A percentile compares a stretch with the other conserved stretches of the same genome.
phyloP scores from a whole-genome alignment of 2,329 filamentous ascomycete genomes.

The Neonectria ditissima region DNA sequence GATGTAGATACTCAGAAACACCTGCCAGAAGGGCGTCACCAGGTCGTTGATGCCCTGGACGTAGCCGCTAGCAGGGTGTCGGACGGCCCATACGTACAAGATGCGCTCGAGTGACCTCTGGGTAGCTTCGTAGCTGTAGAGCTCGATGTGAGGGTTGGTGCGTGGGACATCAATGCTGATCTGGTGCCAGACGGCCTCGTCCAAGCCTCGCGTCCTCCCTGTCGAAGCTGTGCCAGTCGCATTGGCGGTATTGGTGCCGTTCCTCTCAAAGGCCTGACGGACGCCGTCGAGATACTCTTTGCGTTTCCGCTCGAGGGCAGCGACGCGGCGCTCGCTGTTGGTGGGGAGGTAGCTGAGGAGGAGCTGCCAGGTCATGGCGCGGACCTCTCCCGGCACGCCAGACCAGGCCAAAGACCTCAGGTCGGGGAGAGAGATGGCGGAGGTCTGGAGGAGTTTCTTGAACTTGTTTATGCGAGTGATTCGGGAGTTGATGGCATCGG shows the following conservation, averaged over 20 bases:
- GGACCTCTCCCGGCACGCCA: constrained; percentile 92
- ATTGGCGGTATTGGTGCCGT: constrained; percentile 60
- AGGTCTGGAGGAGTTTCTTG: constrained; percentile 93
- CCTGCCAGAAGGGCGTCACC: constrained; percentile 97
- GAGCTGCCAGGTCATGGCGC: constrained; percentile 99
- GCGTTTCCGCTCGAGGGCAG: constrained; percentile 91
- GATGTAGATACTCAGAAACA: constrained; percentile 94
- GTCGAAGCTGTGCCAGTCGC: constrained; percentile 57
- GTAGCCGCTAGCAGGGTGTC: constrained; percentile 96
- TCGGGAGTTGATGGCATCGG: constrained; percentile 85
- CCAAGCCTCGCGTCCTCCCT: constrained; percentile 74
- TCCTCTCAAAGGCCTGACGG: constrained; percentile 75
- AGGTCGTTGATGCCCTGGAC: constrained; percentile 99
- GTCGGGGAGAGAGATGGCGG: constrained; percentile 86
- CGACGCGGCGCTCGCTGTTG: constrained; percentile 92
- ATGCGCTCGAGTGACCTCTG: constrained; percentile 95
- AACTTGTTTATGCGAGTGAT: constrained; percentile 98
- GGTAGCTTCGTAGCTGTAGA: constrained; percentile 96
- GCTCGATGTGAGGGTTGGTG: constrained; percentile 93
- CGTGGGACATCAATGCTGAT: constrained; percentile 98
- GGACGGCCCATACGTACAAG: constrained; percentile 96
- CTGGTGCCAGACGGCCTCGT: constrained; percentile 99
- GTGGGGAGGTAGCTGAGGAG: constrained; percentile 95
- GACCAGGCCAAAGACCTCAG: constrained; percentile 92
- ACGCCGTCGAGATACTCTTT: constrained; percentile 98